Percentiles rank a stretch among this genome's conserved stretches.
Evolutionary conservation across 164 flowering plant genomes (phyloP).

Genomic region (Vitis labrusca): DNA sequence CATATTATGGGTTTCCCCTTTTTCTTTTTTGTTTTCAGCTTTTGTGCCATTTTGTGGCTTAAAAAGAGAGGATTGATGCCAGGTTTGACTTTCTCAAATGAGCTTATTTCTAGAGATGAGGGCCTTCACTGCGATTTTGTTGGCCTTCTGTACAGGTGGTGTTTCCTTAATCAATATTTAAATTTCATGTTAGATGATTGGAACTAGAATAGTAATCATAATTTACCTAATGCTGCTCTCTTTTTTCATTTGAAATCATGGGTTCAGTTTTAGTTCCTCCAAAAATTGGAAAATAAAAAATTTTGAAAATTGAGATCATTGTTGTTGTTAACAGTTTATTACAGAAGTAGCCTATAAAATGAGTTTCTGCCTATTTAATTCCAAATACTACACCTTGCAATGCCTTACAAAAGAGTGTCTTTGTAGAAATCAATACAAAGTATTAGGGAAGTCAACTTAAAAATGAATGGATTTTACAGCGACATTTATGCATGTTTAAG

Average conservation of each 20-base stretch:
- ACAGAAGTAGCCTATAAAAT: conserved; percentile 25
- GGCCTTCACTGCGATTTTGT: conserved; percentile 91
- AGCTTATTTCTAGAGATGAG: conserved; percentile 85
- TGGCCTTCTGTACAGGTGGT: conserved; percentile 73
- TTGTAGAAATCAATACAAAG: too few species aligned
- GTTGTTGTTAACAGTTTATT: conserved; percentile 52
- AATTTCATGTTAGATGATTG: background rate
- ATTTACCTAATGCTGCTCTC: background rate
- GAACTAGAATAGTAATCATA: background rate
- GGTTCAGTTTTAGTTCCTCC: background rate
- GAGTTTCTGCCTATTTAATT: too few species aligned
- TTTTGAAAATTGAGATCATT: too few species aligned
- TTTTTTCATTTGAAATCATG: background rate
- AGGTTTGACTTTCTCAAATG: conserved; percentile 85
- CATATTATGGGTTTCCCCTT: background rate
- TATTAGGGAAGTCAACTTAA: too few species aligned
- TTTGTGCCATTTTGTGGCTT: conserved; percentile 89
- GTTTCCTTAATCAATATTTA: background rate
- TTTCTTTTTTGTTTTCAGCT: conserved; percentile 40
- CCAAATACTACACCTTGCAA: too few species aligned
- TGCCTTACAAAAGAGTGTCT: too few species aligned
- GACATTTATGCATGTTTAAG: too few species aligned
- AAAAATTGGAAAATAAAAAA: background rate
- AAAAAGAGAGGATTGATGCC: conserved; percentile 93
- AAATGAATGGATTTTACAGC: too few species aligned